Evolutionary conservation across 1,284 basidiomycete genomes (phyloP).

Genomic region (Ganoderma boninense): DNA sequence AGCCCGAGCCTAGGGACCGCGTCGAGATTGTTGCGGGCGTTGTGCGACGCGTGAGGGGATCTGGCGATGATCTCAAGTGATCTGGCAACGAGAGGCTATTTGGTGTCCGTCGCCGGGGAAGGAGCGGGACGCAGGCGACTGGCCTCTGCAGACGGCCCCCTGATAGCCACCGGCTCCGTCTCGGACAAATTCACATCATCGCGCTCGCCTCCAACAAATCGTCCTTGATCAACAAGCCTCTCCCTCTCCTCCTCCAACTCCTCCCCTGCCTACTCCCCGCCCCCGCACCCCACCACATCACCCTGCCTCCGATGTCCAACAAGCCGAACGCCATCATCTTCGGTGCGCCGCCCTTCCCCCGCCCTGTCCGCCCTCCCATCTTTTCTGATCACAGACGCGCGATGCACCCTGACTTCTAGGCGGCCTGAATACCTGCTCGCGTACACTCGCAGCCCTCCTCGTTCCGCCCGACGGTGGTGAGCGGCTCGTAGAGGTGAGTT

Average conservation of each 20-base stretch:
- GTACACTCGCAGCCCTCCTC: constrained; percentile 68
- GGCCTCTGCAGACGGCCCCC: constrained; percentile 20
- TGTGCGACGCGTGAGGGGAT: background rate
- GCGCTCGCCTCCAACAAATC: constrained; percentile 23
- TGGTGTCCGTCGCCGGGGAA: background rate
- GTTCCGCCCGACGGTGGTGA: constrained; percentile 67
- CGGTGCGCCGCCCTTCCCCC: constrained; percentile 55
- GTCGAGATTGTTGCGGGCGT: background rate
- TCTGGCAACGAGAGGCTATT: background rate
- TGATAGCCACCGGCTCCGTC: constrained; percentile 21
- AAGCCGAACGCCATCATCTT: constrained; percentile 85
- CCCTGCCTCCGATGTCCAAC: constrained; percentile 43
- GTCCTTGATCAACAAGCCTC: constrained; percentile 30
- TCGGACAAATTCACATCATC: constrained; percentile 30
- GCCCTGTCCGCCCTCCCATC: constrained; percentile 12
- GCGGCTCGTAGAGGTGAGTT: constrained; percentile 76
- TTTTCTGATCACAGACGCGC: constrained; percentile 26
- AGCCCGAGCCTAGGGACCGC: background rate
- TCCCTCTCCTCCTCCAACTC: constrained; percentile 19
- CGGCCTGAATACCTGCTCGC: constrained; percentile 79
- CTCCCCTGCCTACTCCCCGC: constrained; percentile 19
- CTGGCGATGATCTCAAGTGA: background rate
- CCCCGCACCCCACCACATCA: constrained; percentile 16
- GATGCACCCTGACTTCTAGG: constrained; percentile 50
- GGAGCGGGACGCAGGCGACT: background rate